Evolutionary conservation across 2,329 filamentous ascomycete genomes (phyloP), one percentile per base, ranked within the genome.

Genomic region (Hymenoscyphus occultus): DNA sequence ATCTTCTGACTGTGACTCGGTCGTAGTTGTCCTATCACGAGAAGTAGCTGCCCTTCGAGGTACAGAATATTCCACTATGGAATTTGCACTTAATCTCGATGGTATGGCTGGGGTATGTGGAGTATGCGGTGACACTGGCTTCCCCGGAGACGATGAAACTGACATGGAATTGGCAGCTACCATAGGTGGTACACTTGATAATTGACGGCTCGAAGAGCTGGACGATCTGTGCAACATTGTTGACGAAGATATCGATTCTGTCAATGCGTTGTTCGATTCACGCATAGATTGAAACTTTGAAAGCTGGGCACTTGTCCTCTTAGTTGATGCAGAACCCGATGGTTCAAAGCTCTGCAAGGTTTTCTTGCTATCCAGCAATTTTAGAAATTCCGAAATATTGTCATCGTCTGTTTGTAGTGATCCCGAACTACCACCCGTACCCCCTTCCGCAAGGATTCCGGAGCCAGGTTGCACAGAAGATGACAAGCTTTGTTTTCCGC

Each of bases 61-160:
- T 60, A 76, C 75, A 39, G 75, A 71, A 73, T 92, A 90, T 69
- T 92, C 90, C 56, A 88, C 87, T 66, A 95, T 92, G 61, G 91
- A 95, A 74, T 96, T 93, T 68, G 95, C 92, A 74, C 92, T 96
- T 28, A 99, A 80, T n/a, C 95, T 86, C 7, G 93, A 97, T 22
- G 94, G 94, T 35, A 98, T 92, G 12, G 93, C 93, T 3, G 95
- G 95, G 0, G 93, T 96, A 74, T 98, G 93, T 1, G 93, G 92
- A 0, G 92, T 97, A 74, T 94, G 92, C 10, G 91, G 93, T 2
- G 92, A 97, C 19, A 96, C 85, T 0, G 93, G 92, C 73, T 97
- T 97, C 64, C 90, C 92, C 1, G 93, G 93, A 10, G 93, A 97
- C 0, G 93, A 94, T 0, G 92, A 94, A 12, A 89, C 89, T 3